Evolutionary conservation across 2,329 filamentous ascomycete species (phyloP), one percentile per base, ranked within the genome.

Genomic region (Claviceps quebecensis): DNA sequence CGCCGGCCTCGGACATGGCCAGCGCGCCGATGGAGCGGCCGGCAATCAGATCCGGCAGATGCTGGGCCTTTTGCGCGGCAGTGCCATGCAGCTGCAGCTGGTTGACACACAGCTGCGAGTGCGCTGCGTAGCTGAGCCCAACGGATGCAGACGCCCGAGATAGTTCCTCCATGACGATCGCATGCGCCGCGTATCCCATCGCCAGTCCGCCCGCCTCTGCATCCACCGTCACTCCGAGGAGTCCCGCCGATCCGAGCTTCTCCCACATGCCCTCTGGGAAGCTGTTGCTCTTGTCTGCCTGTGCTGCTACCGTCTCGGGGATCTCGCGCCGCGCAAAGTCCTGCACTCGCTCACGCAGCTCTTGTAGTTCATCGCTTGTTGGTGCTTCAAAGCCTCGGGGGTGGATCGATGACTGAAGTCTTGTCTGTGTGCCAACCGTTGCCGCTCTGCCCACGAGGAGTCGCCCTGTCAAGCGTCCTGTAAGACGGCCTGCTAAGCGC

Each of bases 161-260:
- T 43, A 98, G 75, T 73, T 97, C 93, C 69, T 98, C 93, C 81
- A 97, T 86, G 45, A 96, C 88, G 6, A 95, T 74, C 64, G 88
- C 95, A 70, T 98, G 93, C 45, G 93, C 91, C 71, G 97, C 91
- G 68, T 97, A 98, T 11, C 93, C 93, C 81, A 97, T 84, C 1
- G 76, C 87, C 45, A 97, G 69, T 2, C 91, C 93, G 39, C 93
- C 93, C 49, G 93, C 88, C 52, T 88, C 84, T 69, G 95, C 89
- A 61, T 95, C 87, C 17, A 88, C 93, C 8, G 93, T 97, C 61
- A 96, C 87, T 53, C 93, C 93, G 29, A 97, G 77, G 59, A 97
- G 85, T 6, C 86, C 93, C 37, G 93, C 93, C 57, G 89, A 85
- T 55, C 93, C 93, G 48, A 98, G 74, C 70, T 95, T 96, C 66